Conservation (phyloP, 371 early-diverging fungal species). For the Mucor piriformis region DNA sequence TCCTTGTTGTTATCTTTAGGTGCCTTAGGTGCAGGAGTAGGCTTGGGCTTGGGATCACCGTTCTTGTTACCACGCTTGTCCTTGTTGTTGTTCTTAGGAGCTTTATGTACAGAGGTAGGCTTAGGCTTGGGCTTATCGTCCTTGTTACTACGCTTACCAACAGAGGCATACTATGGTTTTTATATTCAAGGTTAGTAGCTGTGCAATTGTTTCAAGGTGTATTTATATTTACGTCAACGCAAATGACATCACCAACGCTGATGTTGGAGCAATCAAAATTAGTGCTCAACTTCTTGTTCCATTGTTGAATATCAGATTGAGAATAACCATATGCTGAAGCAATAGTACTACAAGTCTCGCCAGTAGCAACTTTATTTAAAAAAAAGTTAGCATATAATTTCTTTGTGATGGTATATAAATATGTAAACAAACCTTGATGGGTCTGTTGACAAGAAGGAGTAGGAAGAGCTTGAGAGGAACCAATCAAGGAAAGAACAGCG, state of each 20-base stretch:
- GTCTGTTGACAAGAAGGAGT: constrained; percentile 10
- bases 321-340: background rate
- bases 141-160: no score
- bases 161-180: no score
- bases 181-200: no score
- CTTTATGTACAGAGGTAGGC: no score
- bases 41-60: no score
- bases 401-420: background rate
- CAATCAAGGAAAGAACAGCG: background rate
- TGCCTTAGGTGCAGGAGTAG: no score
- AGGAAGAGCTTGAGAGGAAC: constrained; percentile 2
- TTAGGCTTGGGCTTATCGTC: no score
- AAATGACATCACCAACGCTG: constrained; percentile 2
- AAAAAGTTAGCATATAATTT: background rate
- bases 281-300: constrained; percentile 2
- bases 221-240: background rate
- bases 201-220: no score
- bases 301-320: background rate
- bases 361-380: background rate
- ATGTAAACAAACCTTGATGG: background rate
- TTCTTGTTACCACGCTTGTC: no score
- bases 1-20: no score
- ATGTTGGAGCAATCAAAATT: background rate
- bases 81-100: no score
- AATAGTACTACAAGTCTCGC: constrained; percentile 6